phyloP scores from a whole-genome alignment of 495 filamentous ascomycete species.

The Durotheca rogersii region DNA sequence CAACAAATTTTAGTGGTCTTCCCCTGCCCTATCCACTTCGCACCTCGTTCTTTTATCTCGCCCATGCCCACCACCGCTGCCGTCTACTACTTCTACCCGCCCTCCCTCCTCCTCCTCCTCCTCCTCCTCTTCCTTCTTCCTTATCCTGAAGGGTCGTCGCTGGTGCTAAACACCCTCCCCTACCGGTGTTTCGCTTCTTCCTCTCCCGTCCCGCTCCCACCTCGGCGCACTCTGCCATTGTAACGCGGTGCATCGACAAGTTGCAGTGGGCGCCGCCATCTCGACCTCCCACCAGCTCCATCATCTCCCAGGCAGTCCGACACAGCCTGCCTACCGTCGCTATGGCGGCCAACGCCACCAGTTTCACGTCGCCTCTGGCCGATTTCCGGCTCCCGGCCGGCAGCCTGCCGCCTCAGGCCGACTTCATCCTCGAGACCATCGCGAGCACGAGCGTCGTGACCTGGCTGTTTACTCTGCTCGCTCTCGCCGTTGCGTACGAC shows the following conservation, averaged over 20 bases:
- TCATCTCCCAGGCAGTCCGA: not conserved
- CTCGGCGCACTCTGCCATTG: not conserved
- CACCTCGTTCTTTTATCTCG: conserved; percentile 8
- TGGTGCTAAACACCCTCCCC: not conserved
- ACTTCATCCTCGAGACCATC: conserved; percentile 46
- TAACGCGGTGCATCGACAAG: not conserved
- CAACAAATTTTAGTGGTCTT: conserved; percentile 26
- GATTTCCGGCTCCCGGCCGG: conserved; percentile 57
- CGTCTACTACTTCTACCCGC: not conserved
- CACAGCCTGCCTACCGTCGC: conserved; percentile 19
- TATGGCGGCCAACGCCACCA: conserved; percentile 67
- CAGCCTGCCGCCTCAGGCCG: conserved; percentile 44
- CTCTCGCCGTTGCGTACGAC: conserved; percentile 76
- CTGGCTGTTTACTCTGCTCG: conserved; percentile 63
- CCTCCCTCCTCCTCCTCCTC: not conserved
- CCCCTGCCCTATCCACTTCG: conserved; percentile 8
- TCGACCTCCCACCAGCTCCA: not conserved
- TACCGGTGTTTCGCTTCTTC: not conserved
- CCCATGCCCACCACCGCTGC: not conserved
- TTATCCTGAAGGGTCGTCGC: conserved; percentile 15
- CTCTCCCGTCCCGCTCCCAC: not conserved
- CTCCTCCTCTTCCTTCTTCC: conserved; percentile 2
- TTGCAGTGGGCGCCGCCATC: conserved; percentile 13
- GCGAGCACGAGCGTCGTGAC: conserved; percentile 62
- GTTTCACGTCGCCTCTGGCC: conserved; percentile 75